These are phyloP conservation scores for Chamaecrista fasciculata DNA, from an alignment of 306 rosid genomes.

Conservation along the genomic window DNA sequence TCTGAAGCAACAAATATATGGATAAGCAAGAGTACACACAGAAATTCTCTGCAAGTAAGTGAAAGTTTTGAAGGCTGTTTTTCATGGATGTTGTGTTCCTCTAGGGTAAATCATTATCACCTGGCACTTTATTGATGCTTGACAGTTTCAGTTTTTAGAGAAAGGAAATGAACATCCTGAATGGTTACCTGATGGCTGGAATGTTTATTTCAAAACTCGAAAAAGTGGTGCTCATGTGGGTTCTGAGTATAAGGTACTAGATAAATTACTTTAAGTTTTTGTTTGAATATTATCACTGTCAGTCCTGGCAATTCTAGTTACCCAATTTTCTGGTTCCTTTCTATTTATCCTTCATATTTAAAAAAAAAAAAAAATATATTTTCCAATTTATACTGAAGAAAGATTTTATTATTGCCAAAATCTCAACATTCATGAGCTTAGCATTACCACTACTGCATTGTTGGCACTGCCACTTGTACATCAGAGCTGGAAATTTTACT, in stretches of 20 bases:
- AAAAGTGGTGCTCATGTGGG: conserved; percentile 66
- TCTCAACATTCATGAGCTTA: neutral
- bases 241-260: conserved; percentile 64
- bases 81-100: conserved; percentile 12
- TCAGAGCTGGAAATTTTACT: neutral
- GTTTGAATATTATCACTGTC: conserved; percentile 19
- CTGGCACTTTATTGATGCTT: conserved; percentile 20
- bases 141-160: conserved; percentile 41
- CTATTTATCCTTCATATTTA: neutral
- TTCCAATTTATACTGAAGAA: neutral
- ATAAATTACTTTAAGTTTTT: conserved; percentile 1
- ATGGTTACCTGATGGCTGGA: conserved; percentile 94
- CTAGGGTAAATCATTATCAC: conserved; percentile 17
- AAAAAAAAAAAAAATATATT: no score
- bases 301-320: conserved; percentile 1
- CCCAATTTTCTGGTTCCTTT: neutral
- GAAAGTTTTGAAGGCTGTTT: neutral
- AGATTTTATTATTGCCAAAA: conserved; percentile 23
- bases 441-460: conserved; percentile 7
- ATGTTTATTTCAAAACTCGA: conserved; percentile 59
- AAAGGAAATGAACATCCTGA: conserved; percentile 52
- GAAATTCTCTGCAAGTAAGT: conserved; percentile 43
- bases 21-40: conserved; percentile 12
- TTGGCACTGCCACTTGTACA: conserved; percentile 1
- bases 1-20: conserved; percentile 26